Conservation (phyloP, 441 rosid genomes). For the Hura crepitans region DNA sequence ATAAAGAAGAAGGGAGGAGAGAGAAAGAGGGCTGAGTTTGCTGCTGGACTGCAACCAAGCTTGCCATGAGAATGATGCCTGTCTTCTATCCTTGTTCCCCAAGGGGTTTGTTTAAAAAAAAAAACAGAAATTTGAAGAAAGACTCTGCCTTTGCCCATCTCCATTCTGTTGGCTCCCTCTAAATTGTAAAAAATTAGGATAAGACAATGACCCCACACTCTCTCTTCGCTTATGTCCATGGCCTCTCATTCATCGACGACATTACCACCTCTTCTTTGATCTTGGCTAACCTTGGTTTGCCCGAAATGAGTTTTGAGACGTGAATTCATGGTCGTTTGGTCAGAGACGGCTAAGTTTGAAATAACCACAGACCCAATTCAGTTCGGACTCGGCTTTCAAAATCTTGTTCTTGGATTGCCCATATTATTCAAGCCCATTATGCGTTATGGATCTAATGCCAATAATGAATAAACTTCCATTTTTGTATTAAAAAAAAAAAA, state of each 20-base stretch:
- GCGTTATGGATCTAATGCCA: too few species aligned
- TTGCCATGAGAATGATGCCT: slow-evolving; percentile 44
- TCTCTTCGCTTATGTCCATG: slow-evolving; percentile 37
- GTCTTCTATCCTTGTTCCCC: slow-evolving; percentile 1
- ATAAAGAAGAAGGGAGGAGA: slow-evolving; percentile 66
- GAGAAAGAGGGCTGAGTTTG: slow-evolving; percentile 66
- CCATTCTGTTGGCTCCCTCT: slow-evolving; percentile 26
- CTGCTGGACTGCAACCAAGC: slow-evolving; percentile 63
- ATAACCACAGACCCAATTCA: background rate
- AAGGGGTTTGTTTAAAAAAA: slow-evolving; percentile 7
- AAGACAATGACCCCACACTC: slow-evolving; percentile 44
- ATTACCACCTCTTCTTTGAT: slow-evolving; percentile 1
- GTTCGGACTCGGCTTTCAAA: too few species aligned
- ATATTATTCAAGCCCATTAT: too few species aligned
- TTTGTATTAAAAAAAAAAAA: too few species aligned
- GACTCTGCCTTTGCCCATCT: slow-evolving; percentile 15
- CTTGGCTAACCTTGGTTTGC: background rate
- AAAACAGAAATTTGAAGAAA: slow-evolving; percentile 31
- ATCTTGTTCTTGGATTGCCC: too few species aligned
- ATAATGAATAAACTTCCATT: too few species aligned
- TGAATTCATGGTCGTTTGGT: background rate
- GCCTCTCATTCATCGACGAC: slow-evolving; percentile 38
- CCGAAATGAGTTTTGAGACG: background rate
- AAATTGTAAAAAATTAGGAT: slow-evolving; percentile 34
- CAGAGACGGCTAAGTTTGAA: background rate